Evolutionary conservation across 805 yeast species (phyloP).

Genomic region (Metschnikowia noctiluminum): DNA sequence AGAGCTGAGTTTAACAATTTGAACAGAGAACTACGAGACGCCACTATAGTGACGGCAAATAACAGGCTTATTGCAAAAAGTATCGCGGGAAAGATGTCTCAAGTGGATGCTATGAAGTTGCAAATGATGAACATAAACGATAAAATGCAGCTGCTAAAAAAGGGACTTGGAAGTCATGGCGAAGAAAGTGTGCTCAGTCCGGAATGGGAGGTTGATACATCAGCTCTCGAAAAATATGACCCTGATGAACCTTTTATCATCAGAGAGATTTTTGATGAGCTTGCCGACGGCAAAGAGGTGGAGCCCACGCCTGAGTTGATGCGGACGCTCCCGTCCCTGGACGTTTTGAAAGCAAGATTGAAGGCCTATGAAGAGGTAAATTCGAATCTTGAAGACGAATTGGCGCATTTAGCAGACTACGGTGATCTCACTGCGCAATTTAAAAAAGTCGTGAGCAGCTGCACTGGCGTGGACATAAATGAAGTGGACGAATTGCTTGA

Average conservation of each 20-base stretch:
- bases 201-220: constrained; percentile 58
- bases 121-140: constrained; percentile 42
- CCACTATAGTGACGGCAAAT: constrained; percentile 42
- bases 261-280: constrained; percentile 52
- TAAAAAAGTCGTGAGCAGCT: constrained; percentile 81
- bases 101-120: constrained; percentile 49
- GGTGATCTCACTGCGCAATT: constrained; percentile 56
- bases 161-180: constrained; percentile 21
- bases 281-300: constrained; percentile 30
- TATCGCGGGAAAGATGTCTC: constrained; percentile 33
- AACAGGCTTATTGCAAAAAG: constrained; percentile 36
- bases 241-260: constrained; percentile 92
- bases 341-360: constrained; percentile 69
- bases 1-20: constrained; percentile 33
- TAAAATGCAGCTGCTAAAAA: constrained; percentile 27
- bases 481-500: constrained; percentile 80
- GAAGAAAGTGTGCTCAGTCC: constrained; percentile 13
- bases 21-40: constrained; percentile 36
- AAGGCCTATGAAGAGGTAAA: constrained; percentile 77
- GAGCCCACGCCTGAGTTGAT: constrained; percentile 26
- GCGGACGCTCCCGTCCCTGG: constrained; percentile 41
- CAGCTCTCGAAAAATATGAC: constrained; percentile 65
- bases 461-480: constrained; percentile 82
- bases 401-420: constrained; percentile 48
- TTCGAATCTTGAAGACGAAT: constrained; percentile 47